A percentile compares a stretch with the other conserved stretches of the same genome.
phyloP scores from a whole-genome alignment of 2,329 filamentous ascomycete genomes.

The Diaporthe citrichinensis region DNA sequence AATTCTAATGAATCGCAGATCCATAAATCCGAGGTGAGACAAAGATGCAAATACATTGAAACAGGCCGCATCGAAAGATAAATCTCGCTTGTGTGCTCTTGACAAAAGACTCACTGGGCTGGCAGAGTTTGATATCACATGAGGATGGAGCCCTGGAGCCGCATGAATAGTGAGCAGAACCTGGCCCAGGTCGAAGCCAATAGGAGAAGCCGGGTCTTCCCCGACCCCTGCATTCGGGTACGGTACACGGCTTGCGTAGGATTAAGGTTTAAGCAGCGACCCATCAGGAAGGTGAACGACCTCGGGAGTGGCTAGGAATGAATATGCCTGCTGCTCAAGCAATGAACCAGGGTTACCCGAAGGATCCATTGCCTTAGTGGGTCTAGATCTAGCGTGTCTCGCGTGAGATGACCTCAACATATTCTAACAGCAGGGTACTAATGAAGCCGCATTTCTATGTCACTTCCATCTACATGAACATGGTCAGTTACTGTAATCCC shows the following conservation, averaged over 20 bases:
- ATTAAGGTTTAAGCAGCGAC: not conserved
- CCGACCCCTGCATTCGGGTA: constrained; percentile 16
- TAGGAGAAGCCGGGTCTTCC: not conserved
- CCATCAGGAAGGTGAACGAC: too few species aligned
- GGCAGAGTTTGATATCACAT: not conserved
- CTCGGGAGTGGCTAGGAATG: not conserved
- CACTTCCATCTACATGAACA: not conserved
- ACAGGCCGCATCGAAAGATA: not conserved
- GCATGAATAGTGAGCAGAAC: not conserved
- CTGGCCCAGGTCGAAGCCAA: not conserved
- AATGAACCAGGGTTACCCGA: too few species aligned
- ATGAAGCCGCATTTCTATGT: not conserved
- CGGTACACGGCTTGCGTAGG: constrained; percentile 11
- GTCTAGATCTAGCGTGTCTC: not conserved
- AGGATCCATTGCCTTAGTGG: not conserved
- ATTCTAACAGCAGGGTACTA: not conserved
- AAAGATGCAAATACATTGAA: not conserved
- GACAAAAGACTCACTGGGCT: too few species aligned
- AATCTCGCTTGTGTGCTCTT: not conserved
- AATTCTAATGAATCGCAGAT: too few species aligned
- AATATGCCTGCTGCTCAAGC: not conserved
- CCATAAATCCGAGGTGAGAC: not conserved
- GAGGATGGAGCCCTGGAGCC: not conserved
- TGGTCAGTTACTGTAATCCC: not conserved
- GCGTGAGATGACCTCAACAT: not conserved